Conservation (phyloP, 805 yeast species). For the Candida endomychidarum region DNA sequence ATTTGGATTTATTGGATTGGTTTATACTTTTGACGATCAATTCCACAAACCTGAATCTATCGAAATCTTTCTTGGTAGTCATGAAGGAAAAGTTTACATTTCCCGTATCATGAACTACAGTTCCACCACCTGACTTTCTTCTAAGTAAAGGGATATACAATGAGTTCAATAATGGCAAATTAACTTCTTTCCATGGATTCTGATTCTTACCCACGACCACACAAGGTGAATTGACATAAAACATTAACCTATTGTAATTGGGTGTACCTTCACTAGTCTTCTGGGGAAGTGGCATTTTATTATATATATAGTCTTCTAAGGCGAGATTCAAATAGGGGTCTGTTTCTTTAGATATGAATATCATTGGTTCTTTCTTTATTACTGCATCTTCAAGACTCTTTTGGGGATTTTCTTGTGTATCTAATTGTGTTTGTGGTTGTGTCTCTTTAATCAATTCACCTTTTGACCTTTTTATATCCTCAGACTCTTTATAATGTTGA, state of each 20-base stretch:
- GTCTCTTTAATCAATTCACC: too few species aligned
- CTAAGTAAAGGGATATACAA: conserved; percentile 67
- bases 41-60: conserved; percentile 53
- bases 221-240: conserved; percentile 79
- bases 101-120: conserved; percentile 92
- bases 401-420: conserved; percentile 1
- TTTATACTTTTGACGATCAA: conserved; percentile 40
- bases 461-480: conserved; percentile 21
- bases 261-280: conserved; percentile 8
- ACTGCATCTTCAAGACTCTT: conserved; percentile 14
- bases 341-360: conserved; percentile 55
- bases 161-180: conserved; percentile 52
- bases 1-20: conserved; percentile 11
- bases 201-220: conserved; percentile 97
- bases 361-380: conserved; percentile 40
- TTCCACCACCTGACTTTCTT: conserved; percentile 91
- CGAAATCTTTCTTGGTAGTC: conserved; percentile 64
- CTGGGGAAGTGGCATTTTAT: conserved; percentile 50
- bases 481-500: conserved; percentile 36
- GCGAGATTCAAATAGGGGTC: conserved; percentile 80
- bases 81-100: conserved; percentile 85
- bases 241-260: conserved; percentile 54
- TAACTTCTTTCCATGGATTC: conserved; percentile 88
- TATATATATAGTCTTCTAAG: conserved; percentile 75
- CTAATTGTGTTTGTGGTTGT: background rate